Evolutionary conservation across 345 rosid species (phyloP).

Genomic region (Syzygium oleosum): DNA sequence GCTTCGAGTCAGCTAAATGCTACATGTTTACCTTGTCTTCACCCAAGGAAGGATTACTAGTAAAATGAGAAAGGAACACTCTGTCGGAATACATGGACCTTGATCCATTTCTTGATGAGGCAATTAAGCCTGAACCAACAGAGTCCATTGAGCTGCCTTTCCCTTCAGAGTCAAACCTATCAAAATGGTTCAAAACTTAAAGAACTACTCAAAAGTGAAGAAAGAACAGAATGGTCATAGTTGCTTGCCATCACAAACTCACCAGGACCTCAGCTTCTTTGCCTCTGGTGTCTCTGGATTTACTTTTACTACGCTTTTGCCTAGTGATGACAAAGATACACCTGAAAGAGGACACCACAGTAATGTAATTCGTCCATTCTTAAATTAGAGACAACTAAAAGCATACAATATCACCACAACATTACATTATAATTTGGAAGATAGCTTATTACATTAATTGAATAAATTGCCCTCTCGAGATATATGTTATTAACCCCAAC

Average conservation of each 20-base stretch:
- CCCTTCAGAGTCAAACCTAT: conserved; percentile 87
- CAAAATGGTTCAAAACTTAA: neutral
- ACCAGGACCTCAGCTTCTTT: conserved; percentile 69
- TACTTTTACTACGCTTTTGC: conserved; percentile 49
- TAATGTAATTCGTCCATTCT: neutral
- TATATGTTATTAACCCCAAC: neutral
- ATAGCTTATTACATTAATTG: neutral
- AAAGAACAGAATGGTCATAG: neutral
- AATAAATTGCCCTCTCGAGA: neutral
- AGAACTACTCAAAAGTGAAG: neutral
- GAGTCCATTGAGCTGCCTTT: conserved; percentile 70
- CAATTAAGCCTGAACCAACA: conserved; percentile 51
- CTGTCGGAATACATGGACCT: conserved; percentile 73
- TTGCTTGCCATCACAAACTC: neutral
- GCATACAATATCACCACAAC: neutral
- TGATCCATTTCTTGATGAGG: conserved; percentile 43
- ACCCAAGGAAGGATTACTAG: conserved; percentile 57
- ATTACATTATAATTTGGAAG: neutral
- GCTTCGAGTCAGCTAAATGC: neutral
- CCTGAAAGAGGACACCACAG: conserved; percentile 29
- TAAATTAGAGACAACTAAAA: neutral
- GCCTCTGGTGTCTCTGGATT: conserved; percentile 74
- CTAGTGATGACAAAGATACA: conserved; percentile 65
- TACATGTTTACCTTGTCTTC: conserved; percentile 53
- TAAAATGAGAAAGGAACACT: conserved; percentile 48